Base-by-base conservation (phyloP, 225 moss, liverwort and hornwort species). In the Antitrichia curtipendula region DNA sequence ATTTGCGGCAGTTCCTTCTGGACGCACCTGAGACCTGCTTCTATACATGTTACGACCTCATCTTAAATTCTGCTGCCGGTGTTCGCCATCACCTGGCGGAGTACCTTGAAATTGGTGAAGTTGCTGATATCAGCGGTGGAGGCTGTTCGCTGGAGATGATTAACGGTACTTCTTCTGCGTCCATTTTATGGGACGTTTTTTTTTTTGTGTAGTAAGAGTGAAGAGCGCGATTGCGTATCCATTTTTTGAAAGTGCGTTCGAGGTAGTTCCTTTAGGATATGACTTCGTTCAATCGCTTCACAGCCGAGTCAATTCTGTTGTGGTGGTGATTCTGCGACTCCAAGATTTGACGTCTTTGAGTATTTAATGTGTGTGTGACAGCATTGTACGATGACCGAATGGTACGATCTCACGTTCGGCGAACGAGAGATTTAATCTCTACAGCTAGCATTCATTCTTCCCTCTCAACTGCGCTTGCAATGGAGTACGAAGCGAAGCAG, bases 1-100 rank as follows among this genome's bases (percentile, higher is more conserved):
- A 98, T 88, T 93, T 98, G 89, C 95, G 97, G 38, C 97, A 98
- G 89, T 98, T 98, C 85, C 89, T 98, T 64, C 79, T 96, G 79
- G 97, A 98, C 90, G 97, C 97, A 27, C 97, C 97, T 47, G 97
- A 98, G 95, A 96, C 97, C 19, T 96, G 96, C 83, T 98, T 96
- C 91, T 98, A 96, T 82, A 98, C 97, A 15, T 96, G 97, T 88
- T 98, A 98, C 87, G 97, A 98, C 82, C 95, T 98, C 72, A 96
- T 98, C 81, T 91, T 98, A 36, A 94, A 94, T 91, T 92, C 96
- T 41, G 93, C 95, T 74, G 97, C 95, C 75, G 96, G 96, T 88
- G 90, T 93, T 78, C 93, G 94, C 89, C 95, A 96, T 91, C 96
- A 96, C 83, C 93, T 98, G 62, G 96, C 97, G 21, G 97, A 98